Evolutionary conservation across 139 green algal species (phyloP).

Genomic region (Marvania coccoides): DNA sequence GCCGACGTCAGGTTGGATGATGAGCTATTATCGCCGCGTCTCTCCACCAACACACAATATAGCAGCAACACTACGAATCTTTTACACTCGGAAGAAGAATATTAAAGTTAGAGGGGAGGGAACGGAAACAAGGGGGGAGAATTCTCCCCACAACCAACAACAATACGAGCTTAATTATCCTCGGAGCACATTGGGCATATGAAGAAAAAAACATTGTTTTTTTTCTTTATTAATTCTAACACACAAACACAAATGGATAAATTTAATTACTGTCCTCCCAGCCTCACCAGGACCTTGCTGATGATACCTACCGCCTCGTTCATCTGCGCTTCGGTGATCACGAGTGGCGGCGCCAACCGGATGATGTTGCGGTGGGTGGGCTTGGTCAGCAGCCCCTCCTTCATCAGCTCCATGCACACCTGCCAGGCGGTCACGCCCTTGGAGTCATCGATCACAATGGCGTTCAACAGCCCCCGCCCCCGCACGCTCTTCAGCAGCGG

Average conservation of each 20-base stretch:
- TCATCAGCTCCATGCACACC: slow-evolving; percentile 79
- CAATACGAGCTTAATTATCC: background rate
- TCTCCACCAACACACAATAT: too few species aligned
- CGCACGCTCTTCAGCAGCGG: slow-evolving; percentile 47
- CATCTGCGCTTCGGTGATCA: slow-evolving; percentile 71
- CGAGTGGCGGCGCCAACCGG: slow-evolving; percentile 75
- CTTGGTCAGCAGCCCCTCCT: slow-evolving; percentile 86
- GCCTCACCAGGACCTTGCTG: background rate
- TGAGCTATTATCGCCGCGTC: too few species aligned
- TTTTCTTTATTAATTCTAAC: background rate
- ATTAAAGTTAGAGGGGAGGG: too few species aligned
- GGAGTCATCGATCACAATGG: slow-evolving; percentile 73
- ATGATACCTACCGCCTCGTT: slow-evolving; percentile 68
- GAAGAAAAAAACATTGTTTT: background rate
- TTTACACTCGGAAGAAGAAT: too few species aligned
- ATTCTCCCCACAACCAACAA: background rate
- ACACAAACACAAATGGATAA: background rate
- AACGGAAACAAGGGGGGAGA: too few species aligned
- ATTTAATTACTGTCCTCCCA: background rate
- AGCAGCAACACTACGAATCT: too few species aligned
- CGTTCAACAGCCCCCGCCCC: slow-evolving; percentile 82
- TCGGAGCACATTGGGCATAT: background rate
- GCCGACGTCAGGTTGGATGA: too few species aligned
- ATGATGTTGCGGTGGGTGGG: slow-evolving; percentile 94
- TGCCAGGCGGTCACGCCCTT: slow-evolving; percentile 68